phyloP scores from a whole-genome alignment of 2,329 filamentous ascomycete species.

The Alternaria viburni region DNA sequence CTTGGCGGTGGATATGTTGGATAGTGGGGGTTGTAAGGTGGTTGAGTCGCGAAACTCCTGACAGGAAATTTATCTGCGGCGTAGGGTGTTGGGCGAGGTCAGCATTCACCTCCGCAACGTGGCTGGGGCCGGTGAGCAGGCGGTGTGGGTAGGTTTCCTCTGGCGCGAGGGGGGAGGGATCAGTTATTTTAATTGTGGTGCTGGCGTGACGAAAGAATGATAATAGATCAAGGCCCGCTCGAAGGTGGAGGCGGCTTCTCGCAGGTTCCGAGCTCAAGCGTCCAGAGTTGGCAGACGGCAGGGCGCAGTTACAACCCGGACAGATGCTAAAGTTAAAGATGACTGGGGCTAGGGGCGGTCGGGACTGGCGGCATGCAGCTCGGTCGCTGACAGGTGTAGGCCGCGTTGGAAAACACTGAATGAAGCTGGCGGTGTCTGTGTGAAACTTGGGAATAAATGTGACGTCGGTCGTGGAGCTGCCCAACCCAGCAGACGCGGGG shows the following conservation, averaged over 20 bases:
- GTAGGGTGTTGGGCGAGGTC: slow-evolving; percentile 2
- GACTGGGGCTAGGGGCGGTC: slow-evolving; percentile 10
- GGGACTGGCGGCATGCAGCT: slow-evolving; percentile 25
- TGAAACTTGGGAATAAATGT: slow-evolving; percentile 23
- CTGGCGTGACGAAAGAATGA: slow-evolving; percentile 43
- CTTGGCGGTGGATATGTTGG: slow-evolving; percentile 7
- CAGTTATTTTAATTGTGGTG: slow-evolving; percentile 10
- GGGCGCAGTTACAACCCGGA: slow-evolving; percentile 17
- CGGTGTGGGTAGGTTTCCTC: background rate
- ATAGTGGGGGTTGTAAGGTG: slow-evolving; percentile 4
- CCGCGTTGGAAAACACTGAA: slow-evolving; percentile 3
- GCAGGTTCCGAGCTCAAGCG: slow-evolving; percentile 32
- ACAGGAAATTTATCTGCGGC: slow-evolving; percentile 3
- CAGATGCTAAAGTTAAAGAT: slow-evolving; percentile 15
- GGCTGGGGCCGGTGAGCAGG: background rate
- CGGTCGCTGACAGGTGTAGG: slow-evolving; percentile 4
- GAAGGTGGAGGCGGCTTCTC: slow-evolving; percentile 34
- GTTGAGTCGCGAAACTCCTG: slow-evolving; percentile 2
- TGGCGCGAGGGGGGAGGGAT: slow-evolving; percentile 2
- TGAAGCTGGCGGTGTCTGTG: slow-evolving; percentile 9
- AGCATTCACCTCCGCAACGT: background rate
- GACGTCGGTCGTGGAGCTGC: slow-evolving; percentile 29
- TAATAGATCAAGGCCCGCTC: slow-evolving; percentile 31
- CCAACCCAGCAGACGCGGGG: slow-evolving; percentile 5
- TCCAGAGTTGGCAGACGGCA: slow-evolving; percentile 15